Base-by-base conservation (phyloP, 345 rosid genomes). In the Eucalyptus tenuipes region DNA sequence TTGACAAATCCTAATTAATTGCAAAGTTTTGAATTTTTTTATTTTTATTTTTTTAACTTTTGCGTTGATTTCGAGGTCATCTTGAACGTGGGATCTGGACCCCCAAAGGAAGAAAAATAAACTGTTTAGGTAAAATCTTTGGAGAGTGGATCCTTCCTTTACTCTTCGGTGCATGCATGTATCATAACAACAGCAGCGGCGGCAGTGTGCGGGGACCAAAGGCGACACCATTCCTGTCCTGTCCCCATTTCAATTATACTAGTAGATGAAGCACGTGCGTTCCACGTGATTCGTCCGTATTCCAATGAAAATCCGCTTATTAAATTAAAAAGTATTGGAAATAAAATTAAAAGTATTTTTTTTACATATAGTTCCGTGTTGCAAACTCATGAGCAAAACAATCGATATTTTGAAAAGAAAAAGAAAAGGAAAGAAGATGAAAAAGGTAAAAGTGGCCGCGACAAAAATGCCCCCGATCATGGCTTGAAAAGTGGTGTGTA, bases 81-180 rank as follows among this genome's bases (percentile, higher is more conserved):
- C 61, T 86, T 86, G 87, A 86, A 86, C 61, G 45, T 86, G 64
- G 87, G 64, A 86, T 50, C 87, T 86, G 87, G 87, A 86, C 87
- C 84, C 47, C 84, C 47, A 75, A 20, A 48, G 37, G 86, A 25
- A 48, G n/a, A 24, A 4, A 3, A 85, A 47, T 27, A 85, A 27
- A 47, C 14, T 85, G 27, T 85, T 85, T 31, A 47, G 55, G 42
- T 27, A 3, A 84, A 47, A 50, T 85, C 57, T 85, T 85, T 31
- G 57, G 22, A 85, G 57, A 47, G 27, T n/a, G 55, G 50, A 31
- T 85, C 50, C 50, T 85, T 48, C 86, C 4, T 55, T 85, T 48
- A 18, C 86, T 27, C 57, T 48, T 50, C 42, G 10, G 37, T 14
- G 25, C 57, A 11, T 17, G 68, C 8, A 85, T 48, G 13, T 48